A percentile compares a stretch with the other conserved stretches of the same genome.
Conservation (phyloP, 208 protist species). For the Angomonas ambiguus region DNA sequence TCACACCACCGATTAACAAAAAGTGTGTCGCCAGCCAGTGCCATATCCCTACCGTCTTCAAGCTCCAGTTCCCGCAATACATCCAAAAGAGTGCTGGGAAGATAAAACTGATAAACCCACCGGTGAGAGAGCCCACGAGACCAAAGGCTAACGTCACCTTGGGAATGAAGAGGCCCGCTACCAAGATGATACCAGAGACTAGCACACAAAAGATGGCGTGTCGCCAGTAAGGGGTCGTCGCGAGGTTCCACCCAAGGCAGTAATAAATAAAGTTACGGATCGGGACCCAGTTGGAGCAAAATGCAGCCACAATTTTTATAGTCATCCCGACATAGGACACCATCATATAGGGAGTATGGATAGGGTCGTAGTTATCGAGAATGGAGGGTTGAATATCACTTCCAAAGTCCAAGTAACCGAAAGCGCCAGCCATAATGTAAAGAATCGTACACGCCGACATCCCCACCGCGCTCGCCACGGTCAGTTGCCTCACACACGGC, state of each 20-base stretch:
- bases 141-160: conserved; percentile 69
- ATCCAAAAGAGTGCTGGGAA: conserved; percentile 70
- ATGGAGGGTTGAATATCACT: conserved; percentile 29
- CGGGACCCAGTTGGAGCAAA: conserved; percentile 57
- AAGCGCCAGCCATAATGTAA: conserved; percentile 59
- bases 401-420: conserved; percentile 79
- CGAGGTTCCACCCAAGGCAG: conserved; percentile 47
- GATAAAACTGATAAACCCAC: conserved; percentile 68
- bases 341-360: conserved; percentile 55
- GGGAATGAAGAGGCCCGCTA: conserved; percentile 66
- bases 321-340: conserved; percentile 65
- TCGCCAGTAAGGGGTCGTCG: conserved; percentile 60
- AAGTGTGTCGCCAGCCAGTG: conserved; percentile 22
- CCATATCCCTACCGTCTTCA: conserved; percentile 15
- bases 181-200: conserved; percentile 28
- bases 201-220: conserved; percentile 35
- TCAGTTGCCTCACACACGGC: conserved; percentile 43
- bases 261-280: conserved; percentile 59
- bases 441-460: conserved; percentile 63
- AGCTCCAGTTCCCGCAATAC: conserved; percentile 59
- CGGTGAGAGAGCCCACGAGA: conserved; percentile 71
- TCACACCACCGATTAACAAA: conserved; percentile 20
- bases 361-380: conserved; percentile 53
- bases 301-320: conserved; percentile 57
- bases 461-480: conserved; percentile 29